These are phyloP conservation scores for Prinsepia uniflora DNA, from an alignment of 306 rosid species.

Conservation along the genomic window DNA sequence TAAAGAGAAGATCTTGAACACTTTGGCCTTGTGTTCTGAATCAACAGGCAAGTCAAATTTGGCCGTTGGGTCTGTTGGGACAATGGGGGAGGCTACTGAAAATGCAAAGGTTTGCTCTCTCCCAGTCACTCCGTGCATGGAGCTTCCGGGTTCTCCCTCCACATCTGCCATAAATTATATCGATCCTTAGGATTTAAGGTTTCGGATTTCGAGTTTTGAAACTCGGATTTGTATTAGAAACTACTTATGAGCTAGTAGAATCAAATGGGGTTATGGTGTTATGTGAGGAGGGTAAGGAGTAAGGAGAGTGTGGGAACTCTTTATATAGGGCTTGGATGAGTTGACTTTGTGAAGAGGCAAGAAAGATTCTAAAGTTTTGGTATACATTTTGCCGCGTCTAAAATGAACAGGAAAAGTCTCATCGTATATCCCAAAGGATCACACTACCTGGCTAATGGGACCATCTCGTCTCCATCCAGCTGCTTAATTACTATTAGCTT, in stretches of 20 bases:
- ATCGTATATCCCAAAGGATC: conserved; percentile 72
- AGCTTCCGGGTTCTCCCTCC: conserved; percentile 81
- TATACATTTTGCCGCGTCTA: conserved; percentile 58
- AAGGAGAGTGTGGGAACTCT: conserved; percentile 20
- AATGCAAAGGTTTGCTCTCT: conserved; percentile 57
- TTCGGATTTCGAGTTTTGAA: background rate
- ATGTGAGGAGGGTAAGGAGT: conserved; percentile 16
- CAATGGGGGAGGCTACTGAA: conserved; percentile 68
- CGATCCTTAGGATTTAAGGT: no score
- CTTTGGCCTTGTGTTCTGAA: conserved; percentile 74
- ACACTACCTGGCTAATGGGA: conserved; percentile 6
- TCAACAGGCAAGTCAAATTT: conserved; percentile 72
- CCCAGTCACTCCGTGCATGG: conserved; percentile 96
- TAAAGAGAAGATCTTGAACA: conserved; percentile 63
- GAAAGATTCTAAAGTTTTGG: background rate
- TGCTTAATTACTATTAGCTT: background rate
- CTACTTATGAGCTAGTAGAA: background rate
- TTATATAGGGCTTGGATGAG: conserved; percentile 32
- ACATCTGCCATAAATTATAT: conserved; percentile 38
- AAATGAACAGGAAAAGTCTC: conserved; percentile 34
- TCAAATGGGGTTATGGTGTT: background rate
- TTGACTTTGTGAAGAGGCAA: conserved; percentile 50
- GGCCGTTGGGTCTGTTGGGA: conserved; percentile 62
- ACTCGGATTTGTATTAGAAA: background rate
- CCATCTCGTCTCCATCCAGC: conserved; percentile 3